Conservation (phyloP, 2,329 filamentous ascomycete genomes). For the Xylariomycetidae sp. region DNA sequence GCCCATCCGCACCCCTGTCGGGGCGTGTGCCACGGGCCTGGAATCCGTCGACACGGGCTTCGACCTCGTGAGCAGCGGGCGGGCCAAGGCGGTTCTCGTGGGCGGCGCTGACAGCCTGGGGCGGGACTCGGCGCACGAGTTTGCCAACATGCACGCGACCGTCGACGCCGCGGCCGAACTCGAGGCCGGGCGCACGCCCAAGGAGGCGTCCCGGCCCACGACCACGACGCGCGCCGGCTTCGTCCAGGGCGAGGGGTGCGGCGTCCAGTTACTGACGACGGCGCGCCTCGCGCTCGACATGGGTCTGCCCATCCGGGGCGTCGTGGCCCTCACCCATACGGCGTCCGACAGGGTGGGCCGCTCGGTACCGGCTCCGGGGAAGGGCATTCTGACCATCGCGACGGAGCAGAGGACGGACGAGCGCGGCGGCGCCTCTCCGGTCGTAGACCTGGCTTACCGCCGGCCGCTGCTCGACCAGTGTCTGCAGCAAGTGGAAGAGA, state of each 20-base stretch:
- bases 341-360: constrained; percentile 30
- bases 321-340: constrained; percentile 28
- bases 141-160: constrained; percentile 33
- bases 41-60: constrained; percentile 31
- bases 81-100: constrained; percentile 27
- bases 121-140: constrained; percentile 25
- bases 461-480: constrained; percentile 17
- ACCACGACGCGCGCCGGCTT: constrained; percentile 30
- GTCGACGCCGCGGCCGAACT: constrained; percentile 25
- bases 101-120: constrained; percentile 31
- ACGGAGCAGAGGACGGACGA: constrained; percentile 14
- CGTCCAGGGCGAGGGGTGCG: constrained; percentile 31
- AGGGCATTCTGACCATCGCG: constrained; percentile 29
- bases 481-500: constrained; percentile 14
- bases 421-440: constrained; percentile 16
- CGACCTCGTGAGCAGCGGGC: constrained; percentile 27
- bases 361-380: constrained; percentile 34
- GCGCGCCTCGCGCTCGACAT: constrained; percentile 30
- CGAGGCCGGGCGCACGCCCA: constrained; percentile 21
- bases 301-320: constrained; percentile 29
- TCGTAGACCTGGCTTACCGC: constrained; percentile 23
- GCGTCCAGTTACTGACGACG: constrained; percentile 29
- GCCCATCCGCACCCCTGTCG: constrained; percentile 30
- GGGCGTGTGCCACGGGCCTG: constrained; percentile 32
- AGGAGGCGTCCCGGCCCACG: constrained; percentile 31